Conservation (phyloP, 2,329 filamentous ascomycete species). For the Colletotrichum siamense region DNA sequence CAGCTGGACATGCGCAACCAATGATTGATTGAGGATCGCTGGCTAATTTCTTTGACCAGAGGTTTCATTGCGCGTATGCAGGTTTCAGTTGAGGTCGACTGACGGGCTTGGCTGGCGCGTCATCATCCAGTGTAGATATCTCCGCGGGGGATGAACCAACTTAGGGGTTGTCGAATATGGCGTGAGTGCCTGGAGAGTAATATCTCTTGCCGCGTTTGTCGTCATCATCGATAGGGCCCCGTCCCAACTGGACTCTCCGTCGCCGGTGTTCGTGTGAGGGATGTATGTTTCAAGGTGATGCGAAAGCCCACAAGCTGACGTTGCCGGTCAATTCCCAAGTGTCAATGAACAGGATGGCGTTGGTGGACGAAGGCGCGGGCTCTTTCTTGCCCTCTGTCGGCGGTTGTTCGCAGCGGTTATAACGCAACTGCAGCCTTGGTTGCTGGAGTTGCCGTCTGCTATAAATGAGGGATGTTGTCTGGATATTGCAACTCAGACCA, state of each 20-base stretch:
- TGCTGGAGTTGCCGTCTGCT: neutral
- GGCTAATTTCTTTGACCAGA: neutral
- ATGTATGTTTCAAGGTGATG: neutral
- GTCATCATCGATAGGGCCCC: no score
- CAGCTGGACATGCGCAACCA: neutral
- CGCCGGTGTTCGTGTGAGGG: neutral
- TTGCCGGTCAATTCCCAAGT: accelerated
- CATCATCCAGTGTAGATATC: neutral
- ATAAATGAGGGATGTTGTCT: neutral
- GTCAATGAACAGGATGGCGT: neutral
- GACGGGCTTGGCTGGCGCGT: neutral
- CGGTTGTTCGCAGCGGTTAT: neutral
- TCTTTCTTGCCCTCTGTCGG: neutral
- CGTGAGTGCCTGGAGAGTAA: neutral
- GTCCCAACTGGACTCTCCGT: neutral
- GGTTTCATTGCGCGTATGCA: neutral
- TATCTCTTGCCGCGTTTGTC: neutral
- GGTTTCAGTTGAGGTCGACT: neutral
- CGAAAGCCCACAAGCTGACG: no score
- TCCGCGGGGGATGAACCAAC: neutral
- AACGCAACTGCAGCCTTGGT: neutral
- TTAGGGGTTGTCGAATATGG: neutral
- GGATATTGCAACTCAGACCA: neutral
- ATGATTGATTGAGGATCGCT: neutral
- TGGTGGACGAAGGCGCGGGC: neutral